Base-by-base conservation (phyloP, 768 basidiomycete species). In the Tricholoma terreum region DNA sequence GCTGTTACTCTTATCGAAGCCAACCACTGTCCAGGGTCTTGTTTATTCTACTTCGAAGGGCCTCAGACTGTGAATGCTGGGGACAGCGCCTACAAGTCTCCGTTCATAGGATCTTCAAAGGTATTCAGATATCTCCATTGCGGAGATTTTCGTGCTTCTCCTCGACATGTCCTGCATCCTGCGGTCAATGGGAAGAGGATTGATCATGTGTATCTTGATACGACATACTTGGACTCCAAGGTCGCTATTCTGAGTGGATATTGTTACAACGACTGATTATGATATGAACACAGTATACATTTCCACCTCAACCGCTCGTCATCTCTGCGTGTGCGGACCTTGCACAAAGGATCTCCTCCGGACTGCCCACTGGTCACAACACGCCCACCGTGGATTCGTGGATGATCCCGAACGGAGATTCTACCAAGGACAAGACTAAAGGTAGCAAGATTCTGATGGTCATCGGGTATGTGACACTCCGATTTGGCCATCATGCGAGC, bases 21-120 rank as follows among this genome's bases (percentile, higher is more conserved):
- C 9, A 98, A 99, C 69, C 97, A 98, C 67, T 98, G 96, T 70
- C 97, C 97, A 5, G 97, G 97, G 4, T 97, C 94, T 2, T 92
- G 87, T 57, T 76, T 99, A 22, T 98, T 98, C 73, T 79, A 96
- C 33, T 98, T 94, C 64, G 93, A 98, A 73, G 96, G 97, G 6
- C 81, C 73, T 40, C 95, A 98, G 69, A 98, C 94, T 0, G 75
- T 89, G 54, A 79, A 96, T 67, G 92, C 93, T 0, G 95, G 94
- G 0, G 94, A 96, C 67, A 90, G 87, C 56, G 73, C 75, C 3
- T 90, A 85, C 77, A 85, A 81, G 58, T 90, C 89, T 0, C 74
- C 82, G 0, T 84, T 77, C 56, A 78, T 96, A 12, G 93, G 92
- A 3, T 85, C 88, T 2, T 69, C 77, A 33, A 81, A 78, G 57